A percentile compares a stretch with the other conserved stretches of the same genome.
Conservation (phyloP, 306 rosid species). For the Potentilla sterilis region DNA sequence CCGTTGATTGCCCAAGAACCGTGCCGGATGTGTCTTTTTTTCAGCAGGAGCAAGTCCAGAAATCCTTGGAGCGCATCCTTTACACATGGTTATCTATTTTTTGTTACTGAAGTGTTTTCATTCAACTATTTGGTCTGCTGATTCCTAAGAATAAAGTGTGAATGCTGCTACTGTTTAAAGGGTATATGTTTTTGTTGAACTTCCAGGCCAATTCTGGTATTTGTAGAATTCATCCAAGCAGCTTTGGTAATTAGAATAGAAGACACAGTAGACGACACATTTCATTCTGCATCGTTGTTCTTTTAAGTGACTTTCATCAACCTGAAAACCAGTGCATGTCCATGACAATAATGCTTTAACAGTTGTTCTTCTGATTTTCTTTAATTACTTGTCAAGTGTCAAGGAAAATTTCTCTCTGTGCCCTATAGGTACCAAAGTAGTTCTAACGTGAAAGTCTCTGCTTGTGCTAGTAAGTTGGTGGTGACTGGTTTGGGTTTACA, state of each 20-base stretch:
- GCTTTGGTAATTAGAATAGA: background rate
- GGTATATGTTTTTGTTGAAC: background rate
- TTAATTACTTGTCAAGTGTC: background rate
- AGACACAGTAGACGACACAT: background rate
- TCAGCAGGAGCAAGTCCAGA: conserved; percentile 85
- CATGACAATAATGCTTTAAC: background rate
- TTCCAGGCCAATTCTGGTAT: background rate
- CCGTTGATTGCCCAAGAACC: conserved; percentile 92
- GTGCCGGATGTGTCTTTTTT: conserved; percentile 92
- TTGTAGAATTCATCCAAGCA: background rate
- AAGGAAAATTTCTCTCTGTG: background rate
- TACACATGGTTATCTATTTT: conserved; percentile 56
- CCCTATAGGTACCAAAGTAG: background rate
- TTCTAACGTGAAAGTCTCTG: background rate
- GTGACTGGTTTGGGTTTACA: background rate
- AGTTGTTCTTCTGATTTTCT: background rate
- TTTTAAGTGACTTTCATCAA: background rate
- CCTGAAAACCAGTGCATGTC: background rate
- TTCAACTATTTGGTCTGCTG: background rate
- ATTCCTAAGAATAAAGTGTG: background rate
- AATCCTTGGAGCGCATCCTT: conserved; percentile 89
- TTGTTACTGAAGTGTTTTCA: background rate
- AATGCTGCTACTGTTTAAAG: background rate
- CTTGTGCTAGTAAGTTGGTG: background rate
- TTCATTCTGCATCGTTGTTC: background rate